Evolutionary conservation across 495 filamentous ascomycete genomes (phyloP).

Genomic region (Pseudotulostoma volvatum): DNA sequence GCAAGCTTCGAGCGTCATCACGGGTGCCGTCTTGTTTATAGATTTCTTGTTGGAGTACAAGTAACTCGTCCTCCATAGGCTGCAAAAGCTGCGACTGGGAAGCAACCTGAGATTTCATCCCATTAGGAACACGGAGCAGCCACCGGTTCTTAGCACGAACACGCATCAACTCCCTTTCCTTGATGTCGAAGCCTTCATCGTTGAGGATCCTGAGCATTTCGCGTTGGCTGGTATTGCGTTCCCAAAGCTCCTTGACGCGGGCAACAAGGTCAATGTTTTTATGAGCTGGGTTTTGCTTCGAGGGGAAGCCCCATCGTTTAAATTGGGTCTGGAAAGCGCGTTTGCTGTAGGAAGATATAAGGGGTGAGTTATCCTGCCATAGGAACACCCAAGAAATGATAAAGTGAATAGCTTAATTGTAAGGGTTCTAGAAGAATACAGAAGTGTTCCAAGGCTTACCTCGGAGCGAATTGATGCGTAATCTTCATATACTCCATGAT

Average conservation of each 20-base stretch:
- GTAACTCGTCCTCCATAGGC: conserved; percentile 24
- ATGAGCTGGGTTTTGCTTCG: conserved; percentile 51
- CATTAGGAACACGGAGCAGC: conserved; percentile 43
- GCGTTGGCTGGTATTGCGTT: conserved; percentile 47
- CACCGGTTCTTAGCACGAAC: conserved; percentile 49
- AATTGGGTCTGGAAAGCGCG: conserved; percentile 59
- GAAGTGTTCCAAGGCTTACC: conserved; percentile 35
- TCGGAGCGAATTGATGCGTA: conserved; percentile 46
- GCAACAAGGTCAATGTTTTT: conserved; percentile 48
- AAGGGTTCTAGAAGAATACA: no score
- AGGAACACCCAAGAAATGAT: neutral
- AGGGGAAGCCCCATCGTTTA: conserved; percentile 63
- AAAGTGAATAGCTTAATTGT: no score
- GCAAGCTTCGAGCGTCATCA: conserved; percentile 10
- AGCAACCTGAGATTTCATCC: conserved; percentile 28
- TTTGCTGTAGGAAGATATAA: conserved; percentile 36
- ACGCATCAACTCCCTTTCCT: conserved; percentile 48
- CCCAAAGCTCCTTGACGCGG: conserved; percentile 61
- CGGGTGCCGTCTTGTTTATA: conserved; percentile 20
- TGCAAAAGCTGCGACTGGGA: conserved; percentile 10
- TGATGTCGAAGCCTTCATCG: conserved; percentile 55
- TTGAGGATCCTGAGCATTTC: conserved; percentile 58
- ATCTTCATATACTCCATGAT: conserved; percentile 46
- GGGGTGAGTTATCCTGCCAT: no score
- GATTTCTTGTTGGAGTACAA: conserved; percentile 27